Evolutionary conservation across 75 land plant species (phyloP).

Genomic region (Sequoia sempervirens): DNA sequence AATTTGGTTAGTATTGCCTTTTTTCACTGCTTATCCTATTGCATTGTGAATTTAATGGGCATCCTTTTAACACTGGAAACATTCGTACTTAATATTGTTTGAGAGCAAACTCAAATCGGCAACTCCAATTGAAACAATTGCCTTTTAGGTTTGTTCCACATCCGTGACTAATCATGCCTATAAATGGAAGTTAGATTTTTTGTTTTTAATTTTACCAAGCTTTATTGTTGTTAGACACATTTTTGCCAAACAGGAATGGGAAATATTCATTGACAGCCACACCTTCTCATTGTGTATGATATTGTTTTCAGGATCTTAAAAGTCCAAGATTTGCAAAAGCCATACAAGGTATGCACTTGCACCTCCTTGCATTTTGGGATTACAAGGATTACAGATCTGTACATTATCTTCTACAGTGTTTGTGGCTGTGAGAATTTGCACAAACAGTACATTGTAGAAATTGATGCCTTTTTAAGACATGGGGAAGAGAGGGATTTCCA

Average conservation of each 20-base stretch:
- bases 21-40: not conserved
- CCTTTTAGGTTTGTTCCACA: not conserved
- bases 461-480: not conserved
- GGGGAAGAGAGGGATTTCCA: not conserved
- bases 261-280: not conserved
- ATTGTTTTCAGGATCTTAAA: slow-evolving; percentile 20
- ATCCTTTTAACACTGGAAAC: too few species aligned
- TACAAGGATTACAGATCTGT: not conserved
- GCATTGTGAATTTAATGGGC: not conserved
- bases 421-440: not conserved
- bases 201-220: not conserved
- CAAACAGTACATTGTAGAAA: not conserved
- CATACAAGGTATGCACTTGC: slow-evolving; percentile 17
- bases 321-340: slow-evolving; percentile 31
- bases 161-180: not conserved
- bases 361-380: not conserved
- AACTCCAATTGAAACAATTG: not conserved
- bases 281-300: not conserved
- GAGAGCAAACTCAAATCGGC: not conserved
- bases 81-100: not conserved
- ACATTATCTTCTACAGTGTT: not conserved
- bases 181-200: too few species aligned
- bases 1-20: slow-evolving; percentile 36
- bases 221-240: not conserved
- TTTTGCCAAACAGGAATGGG: not conserved